phyloP scores from a whole-genome alignment of 2,329 filamentous ascomycete species.

The Colletotrichum costaricense region DNA sequence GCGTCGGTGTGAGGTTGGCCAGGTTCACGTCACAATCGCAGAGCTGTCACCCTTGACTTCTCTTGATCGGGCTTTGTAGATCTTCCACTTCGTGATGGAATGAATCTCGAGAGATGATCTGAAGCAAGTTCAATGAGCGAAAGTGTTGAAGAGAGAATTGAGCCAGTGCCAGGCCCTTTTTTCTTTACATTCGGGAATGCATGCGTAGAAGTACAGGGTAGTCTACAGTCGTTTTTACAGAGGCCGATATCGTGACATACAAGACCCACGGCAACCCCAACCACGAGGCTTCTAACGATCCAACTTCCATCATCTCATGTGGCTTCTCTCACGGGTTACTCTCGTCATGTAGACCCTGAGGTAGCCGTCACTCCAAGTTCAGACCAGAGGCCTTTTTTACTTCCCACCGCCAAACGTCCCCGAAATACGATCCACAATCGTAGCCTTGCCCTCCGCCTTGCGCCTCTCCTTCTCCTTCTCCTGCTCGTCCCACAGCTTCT shows the following conservation, averaged over 20 bases:
- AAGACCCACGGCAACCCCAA: too few relatives aligned
- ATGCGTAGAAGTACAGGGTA: conserved; percentile 27
- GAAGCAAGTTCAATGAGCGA: background rate
- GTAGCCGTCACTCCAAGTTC: background rate
- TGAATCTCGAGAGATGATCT: background rate
- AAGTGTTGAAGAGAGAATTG: background rate
- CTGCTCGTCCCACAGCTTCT: conserved; percentile 67
- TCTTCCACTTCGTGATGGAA: background rate
- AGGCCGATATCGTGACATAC: background rate
- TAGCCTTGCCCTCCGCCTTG: conserved; percentile 65
- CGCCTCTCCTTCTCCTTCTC: conserved; percentile 64
- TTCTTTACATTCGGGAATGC: conserved; percentile 16
- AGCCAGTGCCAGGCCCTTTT: background rate
- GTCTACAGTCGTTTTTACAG: conserved; percentile 5
- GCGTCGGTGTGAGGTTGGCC: background rate
- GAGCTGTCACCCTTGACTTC: background rate
- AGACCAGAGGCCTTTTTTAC: background rate
- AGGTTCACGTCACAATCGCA: background rate
- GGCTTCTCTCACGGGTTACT: background rate
- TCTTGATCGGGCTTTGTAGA: background rate
- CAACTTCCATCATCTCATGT: conserved; percentile 40
- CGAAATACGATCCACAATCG: conserved; percentile 53
- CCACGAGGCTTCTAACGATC: background rate
- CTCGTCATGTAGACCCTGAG: background rate
- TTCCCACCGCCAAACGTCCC: conserved; percentile 41